phyloP scores from a whole-genome alignment of 129 eudicot species.

The Artemisia tridentata region DNA sequence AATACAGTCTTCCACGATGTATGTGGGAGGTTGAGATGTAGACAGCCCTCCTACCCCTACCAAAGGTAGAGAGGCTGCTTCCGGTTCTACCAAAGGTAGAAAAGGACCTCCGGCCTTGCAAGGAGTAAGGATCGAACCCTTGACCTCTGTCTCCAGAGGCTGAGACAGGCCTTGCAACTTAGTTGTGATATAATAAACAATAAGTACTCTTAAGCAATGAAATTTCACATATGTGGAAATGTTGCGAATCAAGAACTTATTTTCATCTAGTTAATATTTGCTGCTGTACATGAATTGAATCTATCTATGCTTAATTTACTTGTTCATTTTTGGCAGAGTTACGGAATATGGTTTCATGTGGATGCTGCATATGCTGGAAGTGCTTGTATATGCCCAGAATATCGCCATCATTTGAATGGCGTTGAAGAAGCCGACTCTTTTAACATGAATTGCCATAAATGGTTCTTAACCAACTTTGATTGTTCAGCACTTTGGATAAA shows the following conservation, averaged over 20 bases:
- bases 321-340: constrained; percentile 48
- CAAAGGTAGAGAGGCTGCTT: too few relatives aligned
- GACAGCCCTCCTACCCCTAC: too few relatives aligned
- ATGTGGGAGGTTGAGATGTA: too few relatives aligned
- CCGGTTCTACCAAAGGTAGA: too few relatives aligned
- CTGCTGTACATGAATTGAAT: constrained; percentile 2
- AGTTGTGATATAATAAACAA: constrained; percentile 1
- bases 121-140: too few relatives aligned
- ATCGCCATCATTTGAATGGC: constrained; percentile 75
- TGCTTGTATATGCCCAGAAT: constrained; percentile 94
- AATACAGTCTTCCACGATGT: too few relatives aligned
- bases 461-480: constrained; percentile 93
- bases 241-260: not conserved
- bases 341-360: constrained; percentile 83
- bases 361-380: constrained; percentile 99
- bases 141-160: too few relatives aligned
- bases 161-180: too few relatives aligned
- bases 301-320: constrained; percentile 17
- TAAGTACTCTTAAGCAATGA: not conserved
- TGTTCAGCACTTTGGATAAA: constrained; percentile 96
- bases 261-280: not conserved
- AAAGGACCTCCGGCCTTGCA: too few relatives aligned
- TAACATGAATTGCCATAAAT: constrained; percentile 93
- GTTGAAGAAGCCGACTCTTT: constrained; percentile 93
- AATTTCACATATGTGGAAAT: not conserved